Evolutionary conservation across 257 asterid species (phyloP), one percentile per base, ranked within the genome.

Genomic region (Capsicum rhomboideum): DNA sequence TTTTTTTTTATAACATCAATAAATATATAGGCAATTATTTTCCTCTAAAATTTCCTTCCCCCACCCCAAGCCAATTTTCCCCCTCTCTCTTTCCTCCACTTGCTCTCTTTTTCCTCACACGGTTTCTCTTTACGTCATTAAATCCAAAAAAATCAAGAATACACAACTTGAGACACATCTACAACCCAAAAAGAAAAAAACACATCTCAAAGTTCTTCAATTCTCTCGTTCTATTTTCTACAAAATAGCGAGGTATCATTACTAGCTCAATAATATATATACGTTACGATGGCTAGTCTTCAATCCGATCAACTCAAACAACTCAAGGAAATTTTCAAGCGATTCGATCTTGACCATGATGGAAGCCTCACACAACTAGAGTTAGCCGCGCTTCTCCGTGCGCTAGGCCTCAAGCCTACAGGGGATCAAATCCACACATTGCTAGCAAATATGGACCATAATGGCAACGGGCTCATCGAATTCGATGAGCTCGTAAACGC

Each of bases 301-400:
- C 87, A 90, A 72, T 63, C 90, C 52, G 94, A 93, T 78, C 97
- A 93, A 82, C 85, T 93, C 29, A 83, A 87, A 14, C 97, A 93
- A 86, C 91, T 95, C 8, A 85, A 89, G 78, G 91, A 88, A 56
- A 94, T 95, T 83, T 95, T 95, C 87, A 49, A 84, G 78, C 92
- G 96, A 28, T 94, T 96, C 84, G 99, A 94, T 91, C 90, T 93
- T 94, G 97, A 96, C 88, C 90, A 89, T 44, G 99, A 96, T 88
- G 98, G 98, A 82, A 96, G 99, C 94, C 91, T 96, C 50, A 94
- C 99, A 8, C 94, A 93, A 74, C 89, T 96, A n/a, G 98, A 96
- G 87, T 91, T 94, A 50, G 97, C 95, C 72, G 97, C 99, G 81
- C 94, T 93, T 83, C 93, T 96, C 85, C 95, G 99, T 20, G 91